phyloP scores from a whole-genome alignment of 768 basidiomycete species.

The Macrocybe gigantea region DNA sequence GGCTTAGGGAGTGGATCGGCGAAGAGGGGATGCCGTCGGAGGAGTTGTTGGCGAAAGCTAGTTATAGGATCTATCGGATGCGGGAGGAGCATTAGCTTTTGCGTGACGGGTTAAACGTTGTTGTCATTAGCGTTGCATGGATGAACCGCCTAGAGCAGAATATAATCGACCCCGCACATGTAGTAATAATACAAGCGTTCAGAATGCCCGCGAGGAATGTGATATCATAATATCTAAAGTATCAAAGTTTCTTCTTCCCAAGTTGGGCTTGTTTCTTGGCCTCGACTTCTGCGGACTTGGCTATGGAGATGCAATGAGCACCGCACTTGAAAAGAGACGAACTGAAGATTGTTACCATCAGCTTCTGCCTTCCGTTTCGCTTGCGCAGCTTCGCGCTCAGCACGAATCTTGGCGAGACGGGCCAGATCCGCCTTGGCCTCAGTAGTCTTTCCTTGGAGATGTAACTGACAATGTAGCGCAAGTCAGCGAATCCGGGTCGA shows the following conservation, averaged over 20 bases:
- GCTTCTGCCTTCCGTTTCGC: conserved; percentile 86
- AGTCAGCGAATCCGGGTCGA: neutral
- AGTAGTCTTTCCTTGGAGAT: conserved; percentile 80
- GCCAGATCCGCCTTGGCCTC: conserved; percentile 87
- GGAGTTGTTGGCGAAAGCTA: conserved; percentile 27
- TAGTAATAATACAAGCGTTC: neutral
- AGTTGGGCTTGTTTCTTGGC: conserved; percentile 50
- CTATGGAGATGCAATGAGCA: conserved; percentile 23
- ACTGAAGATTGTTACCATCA: conserved; percentile 49
- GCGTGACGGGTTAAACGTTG: too few species aligned
- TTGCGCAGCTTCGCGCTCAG: conserved; percentile 83
- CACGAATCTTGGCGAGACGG: conserved; percentile 78
- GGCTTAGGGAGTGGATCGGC: conserved; percentile 59
- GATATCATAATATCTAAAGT: neutral
- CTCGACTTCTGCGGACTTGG: conserved; percentile 58
- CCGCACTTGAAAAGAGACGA: neutral
- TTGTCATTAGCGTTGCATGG: neutral
- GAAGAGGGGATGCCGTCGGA: conserved; percentile 36
- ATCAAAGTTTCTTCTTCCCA: conserved; percentile 16
- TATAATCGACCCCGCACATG: neutral
- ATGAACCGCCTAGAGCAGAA: too few species aligned
- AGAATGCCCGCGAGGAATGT: too few species aligned
- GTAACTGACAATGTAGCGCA: conserved; percentile 39
- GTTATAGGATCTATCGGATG: conserved; percentile 22
- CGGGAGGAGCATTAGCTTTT: conserved; percentile 18